Conservation (phyloP, 768 basidiomycete genomes). For the Leccinum subtestaceum region DNA sequence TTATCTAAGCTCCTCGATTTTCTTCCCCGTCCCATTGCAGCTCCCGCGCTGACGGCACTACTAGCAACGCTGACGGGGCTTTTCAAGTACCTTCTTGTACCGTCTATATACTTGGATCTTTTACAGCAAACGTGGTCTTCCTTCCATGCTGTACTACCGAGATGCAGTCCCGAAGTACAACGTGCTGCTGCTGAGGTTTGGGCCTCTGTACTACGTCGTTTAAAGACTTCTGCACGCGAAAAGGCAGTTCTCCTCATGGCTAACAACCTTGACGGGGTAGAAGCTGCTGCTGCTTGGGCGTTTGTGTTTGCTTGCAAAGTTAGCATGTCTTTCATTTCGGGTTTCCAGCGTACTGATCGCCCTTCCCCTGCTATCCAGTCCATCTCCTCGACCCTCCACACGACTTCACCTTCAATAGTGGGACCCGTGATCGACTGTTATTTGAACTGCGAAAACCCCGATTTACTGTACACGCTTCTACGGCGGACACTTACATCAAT, state of each 20-base stretch:
- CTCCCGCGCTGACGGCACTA: constrained; percentile 56
- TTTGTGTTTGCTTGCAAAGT: constrained; percentile 81
- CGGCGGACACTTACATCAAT: constrained; percentile 76
- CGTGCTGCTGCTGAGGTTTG: constrained; percentile 83
- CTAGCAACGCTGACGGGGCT: constrained; percentile 65
- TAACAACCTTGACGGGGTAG: constrained; percentile 45
- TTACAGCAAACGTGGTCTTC: constrained; percentile 59
- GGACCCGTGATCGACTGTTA: constrained; percentile 55
- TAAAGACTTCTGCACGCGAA: constrained; percentile 60
- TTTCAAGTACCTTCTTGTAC: constrained; percentile 73
- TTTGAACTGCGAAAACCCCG: constrained; percentile 40
- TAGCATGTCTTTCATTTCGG: neutral
- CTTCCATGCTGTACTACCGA: constrained; percentile 49
- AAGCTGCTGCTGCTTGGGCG: constrained; percentile 71
- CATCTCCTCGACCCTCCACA: constrained; percentile 81
- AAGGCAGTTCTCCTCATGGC: constrained; percentile 56
- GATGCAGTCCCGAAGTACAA: constrained; percentile 69
- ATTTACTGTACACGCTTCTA: constrained; percentile 51
- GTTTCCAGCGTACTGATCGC: neutral
- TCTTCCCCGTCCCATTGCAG: constrained; percentile 56
- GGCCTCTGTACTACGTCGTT: constrained; percentile 71
- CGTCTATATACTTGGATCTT: constrained; percentile 50
- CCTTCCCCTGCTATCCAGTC: constrained; percentile 42
- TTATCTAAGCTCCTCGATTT: constrained; percentile 55
- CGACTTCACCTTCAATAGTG: constrained; percentile 63